Percentiles rank a stretch among this genome's conserved stretches.
phyloP scores from a whole-genome alignment of 2,329 filamentous ascomycete species.

The Fusarium pininemorale region DNA sequence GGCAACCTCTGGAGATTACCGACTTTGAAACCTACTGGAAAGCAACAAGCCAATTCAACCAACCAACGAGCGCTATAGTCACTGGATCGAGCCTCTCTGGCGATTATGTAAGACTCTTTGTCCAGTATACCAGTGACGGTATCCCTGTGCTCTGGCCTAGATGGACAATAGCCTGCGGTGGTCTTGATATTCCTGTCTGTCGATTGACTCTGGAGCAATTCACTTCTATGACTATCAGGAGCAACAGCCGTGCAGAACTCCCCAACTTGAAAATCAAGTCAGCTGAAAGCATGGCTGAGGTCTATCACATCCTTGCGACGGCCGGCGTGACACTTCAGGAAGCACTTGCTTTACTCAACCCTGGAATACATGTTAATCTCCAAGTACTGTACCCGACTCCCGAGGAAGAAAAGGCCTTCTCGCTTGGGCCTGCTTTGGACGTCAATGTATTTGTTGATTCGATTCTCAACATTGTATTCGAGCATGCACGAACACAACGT shows the following conservation, averaged over 20 bases:
- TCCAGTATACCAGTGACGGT: conserved; percentile 90
- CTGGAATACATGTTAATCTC: conserved; percentile 87
- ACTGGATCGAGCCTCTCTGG: conserved; percentile 95
- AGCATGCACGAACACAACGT: conserved; percentile 79
- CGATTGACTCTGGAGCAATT: conserved; percentile 81
- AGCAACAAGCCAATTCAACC: conserved; percentile 91
- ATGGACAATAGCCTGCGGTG: conserved; percentile 81
- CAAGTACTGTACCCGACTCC: conserved; percentile 86
- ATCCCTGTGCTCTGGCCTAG: conserved; percentile 87
- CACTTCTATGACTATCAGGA: conserved; percentile 58
- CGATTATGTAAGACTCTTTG: conserved; percentile 91
- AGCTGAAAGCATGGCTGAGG: conserved; percentile 65
- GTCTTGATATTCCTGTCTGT: conserved; percentile 83
- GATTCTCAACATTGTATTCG: conserved; percentile 86
- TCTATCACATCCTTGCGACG: conserved; percentile 76
- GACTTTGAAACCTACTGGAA: conserved; percentile 99
- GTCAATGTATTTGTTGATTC: conserved; percentile 88
- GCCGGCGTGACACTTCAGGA: conserved; percentile 84
- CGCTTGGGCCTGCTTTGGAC: conserved; percentile 78
- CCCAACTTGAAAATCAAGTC: conserved; percentile 56
- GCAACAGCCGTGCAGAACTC: conserved; percentile 56
- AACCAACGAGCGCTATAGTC: conserved; percentile 81
- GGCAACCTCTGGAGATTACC: conserved; percentile 92
- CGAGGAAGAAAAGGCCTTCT: conserved; percentile 74
- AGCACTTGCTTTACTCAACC: conserved; percentile 77